Percentiles rank a stretch among this genome's conserved stretches.
Evolutionary conservation across 1,284 basidiomycete species (phyloP).

Genomic region (Cryptococcus jaspeensis): DNA sequence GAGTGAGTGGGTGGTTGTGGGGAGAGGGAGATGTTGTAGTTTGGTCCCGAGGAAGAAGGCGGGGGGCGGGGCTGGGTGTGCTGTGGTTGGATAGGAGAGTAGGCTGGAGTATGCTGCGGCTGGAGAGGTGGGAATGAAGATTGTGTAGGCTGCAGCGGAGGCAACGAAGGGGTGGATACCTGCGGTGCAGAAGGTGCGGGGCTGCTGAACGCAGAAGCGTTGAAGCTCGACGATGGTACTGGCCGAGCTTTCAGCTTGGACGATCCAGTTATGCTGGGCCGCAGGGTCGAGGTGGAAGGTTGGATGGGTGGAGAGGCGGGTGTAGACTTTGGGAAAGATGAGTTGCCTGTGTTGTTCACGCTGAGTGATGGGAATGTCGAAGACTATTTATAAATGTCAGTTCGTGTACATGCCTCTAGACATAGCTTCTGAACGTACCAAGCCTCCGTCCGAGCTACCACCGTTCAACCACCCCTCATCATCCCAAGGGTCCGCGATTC

Average conservation of each 20-base stretch:
- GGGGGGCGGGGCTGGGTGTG: no score
- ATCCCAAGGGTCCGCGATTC: slow-evolving; percentile 39
- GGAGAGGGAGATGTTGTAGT: slow-evolving; percentile 45
- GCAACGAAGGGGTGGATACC: background rate
- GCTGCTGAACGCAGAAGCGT: slow-evolving; percentile 33
- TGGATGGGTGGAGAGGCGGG: slow-evolving; percentile 4
- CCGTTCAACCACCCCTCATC: slow-evolving; percentile 42
- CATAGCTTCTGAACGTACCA: slow-evolving; percentile 20
- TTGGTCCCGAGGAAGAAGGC: slow-evolving; percentile 29
- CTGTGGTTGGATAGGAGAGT: background rate
- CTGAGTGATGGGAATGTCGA: slow-evolving; percentile 20
- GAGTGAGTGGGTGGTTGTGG: slow-evolving; percentile 28
- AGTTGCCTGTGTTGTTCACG: slow-evolving; percentile 9
- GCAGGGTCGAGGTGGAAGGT: background rate
- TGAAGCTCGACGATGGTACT: slow-evolving; percentile 42
- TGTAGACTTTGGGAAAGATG: slow-evolving; percentile 13
- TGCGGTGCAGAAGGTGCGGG: slow-evolving; percentile 6
- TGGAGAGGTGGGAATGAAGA: slow-evolving; percentile 14
- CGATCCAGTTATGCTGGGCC: slow-evolving; percentile 6
- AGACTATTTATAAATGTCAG: slow-evolving; percentile 1
- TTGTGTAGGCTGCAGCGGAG: slow-evolving; percentile 8
- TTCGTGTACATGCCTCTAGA: no score
- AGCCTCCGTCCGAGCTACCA: slow-evolving; percentile 16
- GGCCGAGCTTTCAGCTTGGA: slow-evolving; percentile 37
- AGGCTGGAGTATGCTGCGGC: slow-evolving; percentile 7